These are phyloP conservation scores for Papiliotrema terrestris DNA, from an alignment of 1,284 basidiomycete genomes.

Conservation along the genomic window DNA sequence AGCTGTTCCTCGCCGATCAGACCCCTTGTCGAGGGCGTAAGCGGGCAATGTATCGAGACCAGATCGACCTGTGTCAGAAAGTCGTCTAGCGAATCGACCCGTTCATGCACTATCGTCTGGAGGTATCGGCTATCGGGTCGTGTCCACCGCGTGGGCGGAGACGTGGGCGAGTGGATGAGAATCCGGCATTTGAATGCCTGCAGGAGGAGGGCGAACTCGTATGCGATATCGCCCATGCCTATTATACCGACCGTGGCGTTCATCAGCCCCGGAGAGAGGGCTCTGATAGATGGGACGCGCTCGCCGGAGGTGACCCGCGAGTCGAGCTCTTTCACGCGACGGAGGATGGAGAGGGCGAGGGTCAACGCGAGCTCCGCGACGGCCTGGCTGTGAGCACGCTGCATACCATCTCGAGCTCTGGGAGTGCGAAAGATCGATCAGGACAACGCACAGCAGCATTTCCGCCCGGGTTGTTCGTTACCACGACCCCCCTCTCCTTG, in stretches of 20 bases:
- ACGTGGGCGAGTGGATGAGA: slow-evolving; percentile 49
- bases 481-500: slow-evolving; percentile 55
- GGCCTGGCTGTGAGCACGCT: slow-evolving; percentile 54
- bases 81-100: slow-evolving; percentile 40
- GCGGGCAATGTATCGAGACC: slow-evolving; percentile 53
- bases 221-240: slow-evolving; percentile 51
- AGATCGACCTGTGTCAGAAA: slow-evolving; percentile 49
- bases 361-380: slow-evolving; percentile 56
- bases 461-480: slow-evolving; percentile 56
- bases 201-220: slow-evolving; percentile 42
- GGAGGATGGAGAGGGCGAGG: slow-evolving; percentile 55
- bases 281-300: slow-evolving; percentile 54
- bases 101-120: slow-evolving; percentile 52
- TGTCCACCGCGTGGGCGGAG: slow-evolving; percentile 37
- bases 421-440: not conserved
- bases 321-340: slow-evolving; percentile 57
- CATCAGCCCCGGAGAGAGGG: slow-evolving; percentile 46
- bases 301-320: slow-evolving; percentile 58
- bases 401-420: slow-evolving; percentile 1
- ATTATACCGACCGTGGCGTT: slow-evolving; percentile 47
- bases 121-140: slow-evolving; percentile 16
- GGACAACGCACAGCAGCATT: slow-evolving; percentile 22
- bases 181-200: slow-evolving; percentile 40
- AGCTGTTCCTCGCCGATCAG: slow-evolving; percentile 48
- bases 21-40: slow-evolving; percentile 46